phyloP scores from a whole-genome alignment of 2,329 filamentous ascomycete genomes.

The Neonectria hederae region DNA sequence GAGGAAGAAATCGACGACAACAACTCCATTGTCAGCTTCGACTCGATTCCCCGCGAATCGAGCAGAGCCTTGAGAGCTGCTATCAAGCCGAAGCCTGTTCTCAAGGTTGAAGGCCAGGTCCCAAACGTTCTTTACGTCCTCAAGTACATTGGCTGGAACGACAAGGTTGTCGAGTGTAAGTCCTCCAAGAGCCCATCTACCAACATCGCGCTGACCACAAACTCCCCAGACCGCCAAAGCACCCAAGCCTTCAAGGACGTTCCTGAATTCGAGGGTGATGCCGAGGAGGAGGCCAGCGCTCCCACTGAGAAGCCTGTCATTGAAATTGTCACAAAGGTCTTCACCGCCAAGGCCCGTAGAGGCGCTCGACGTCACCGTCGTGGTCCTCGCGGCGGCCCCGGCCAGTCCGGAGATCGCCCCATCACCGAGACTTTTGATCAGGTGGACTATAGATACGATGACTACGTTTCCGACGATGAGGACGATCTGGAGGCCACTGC shows the following conservation, averaged over 20 bases:
- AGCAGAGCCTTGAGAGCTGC: not conserved
- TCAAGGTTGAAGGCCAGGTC: slow-evolving; percentile 48
- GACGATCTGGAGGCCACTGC: slow-evolving; percentile 38
- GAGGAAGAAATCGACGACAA: slow-evolving; percentile 26
- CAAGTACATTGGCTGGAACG: slow-evolving; percentile 48
- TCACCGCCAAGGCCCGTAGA: slow-evolving; percentile 27
- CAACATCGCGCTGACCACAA: slow-evolving; percentile 26
- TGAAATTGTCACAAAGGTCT: slow-evolving; percentile 56
- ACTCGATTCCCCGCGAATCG: slow-evolving; percentile 22
- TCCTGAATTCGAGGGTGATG: slow-evolving; percentile 41
- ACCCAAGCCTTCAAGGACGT: slow-evolving; percentile 50
- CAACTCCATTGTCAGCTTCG: slow-evolving; percentile 39
- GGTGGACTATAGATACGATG: slow-evolving; percentile 39
- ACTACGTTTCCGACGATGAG: slow-evolving; percentile 38
- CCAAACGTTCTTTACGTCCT: slow-evolving; percentile 55
- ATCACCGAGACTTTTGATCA: slow-evolving; percentile 43
- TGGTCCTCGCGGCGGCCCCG: slow-evolving; percentile 5
- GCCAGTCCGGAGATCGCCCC: slow-evolving; percentile 37
- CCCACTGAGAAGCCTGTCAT: slow-evolving; percentile 48
- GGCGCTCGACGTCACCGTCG: slow-evolving; percentile 22
- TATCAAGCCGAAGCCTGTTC: slow-evolving; percentile 14
- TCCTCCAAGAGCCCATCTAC: not conserved
- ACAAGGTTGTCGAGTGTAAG: slow-evolving; percentile 51
- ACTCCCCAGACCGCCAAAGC: slow-evolving; percentile 49
- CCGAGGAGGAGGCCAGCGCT: slow-evolving; percentile 30